Evolutionary conservation across 2,329 filamentous ascomycete species (phyloP).

Genomic region (Whalleya microplaca): DNA sequence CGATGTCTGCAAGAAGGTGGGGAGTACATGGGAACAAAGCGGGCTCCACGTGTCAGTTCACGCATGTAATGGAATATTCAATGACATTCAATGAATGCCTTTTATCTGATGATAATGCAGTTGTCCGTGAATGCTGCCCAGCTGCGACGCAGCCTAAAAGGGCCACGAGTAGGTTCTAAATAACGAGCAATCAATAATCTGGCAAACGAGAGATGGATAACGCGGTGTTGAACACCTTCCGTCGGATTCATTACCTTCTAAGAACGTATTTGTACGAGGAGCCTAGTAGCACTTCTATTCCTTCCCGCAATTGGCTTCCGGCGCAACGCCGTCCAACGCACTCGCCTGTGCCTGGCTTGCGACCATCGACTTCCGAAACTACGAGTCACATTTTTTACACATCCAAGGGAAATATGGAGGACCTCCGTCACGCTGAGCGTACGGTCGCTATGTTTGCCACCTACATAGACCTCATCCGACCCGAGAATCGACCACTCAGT

Average conservation of each 20-base stretch:
- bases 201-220: neutral
- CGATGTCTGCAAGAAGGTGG: neutral
- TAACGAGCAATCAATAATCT: neutral
- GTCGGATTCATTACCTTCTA: neutral
- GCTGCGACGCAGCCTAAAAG: neutral
- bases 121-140: neutral
- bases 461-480: conserved; percentile 26
- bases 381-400: neutral
- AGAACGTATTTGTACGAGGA: too few species aligned
- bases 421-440: conserved; percentile 30
- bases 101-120: neutral
- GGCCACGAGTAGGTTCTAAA: neutral
- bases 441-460: conserved; percentile 28
- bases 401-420: conserved; percentile 24
- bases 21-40: neutral
- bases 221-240: neutral
- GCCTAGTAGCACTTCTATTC: neutral
- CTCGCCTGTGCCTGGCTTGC: neutral
- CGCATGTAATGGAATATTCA: neutral
- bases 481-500: conserved; percentile 2
- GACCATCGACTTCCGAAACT: neutral
- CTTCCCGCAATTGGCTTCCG: neutral
- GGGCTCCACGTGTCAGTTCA: neutral
- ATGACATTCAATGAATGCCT: neutral
- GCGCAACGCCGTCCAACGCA: neutral